Base-by-base conservation (phyloP, 441 rosid genomes). In the Eruca vesicaria region DNA sequence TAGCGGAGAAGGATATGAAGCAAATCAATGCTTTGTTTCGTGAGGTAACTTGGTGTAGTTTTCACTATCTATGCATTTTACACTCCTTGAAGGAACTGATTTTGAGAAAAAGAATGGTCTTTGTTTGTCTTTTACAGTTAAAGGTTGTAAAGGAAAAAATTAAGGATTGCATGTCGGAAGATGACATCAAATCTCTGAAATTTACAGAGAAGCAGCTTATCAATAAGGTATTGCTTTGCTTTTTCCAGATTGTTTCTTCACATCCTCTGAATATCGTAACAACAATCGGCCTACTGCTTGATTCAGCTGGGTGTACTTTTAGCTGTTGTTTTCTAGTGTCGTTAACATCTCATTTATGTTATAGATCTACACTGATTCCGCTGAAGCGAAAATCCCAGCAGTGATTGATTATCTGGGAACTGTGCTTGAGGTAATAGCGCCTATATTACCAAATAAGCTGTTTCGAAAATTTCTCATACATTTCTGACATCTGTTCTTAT, bases 321-420 rank as follows among this genome's bases (percentile, higher is more conserved):
- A 28, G 35, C 19, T 70, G 26, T 50, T 73, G 38, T 19, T 52
- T 53, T 45, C 52, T 71, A 63, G 48, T 52, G 36, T 68, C 48
- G 45, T 63, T 78, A 73, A 63, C 62, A 68, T 56, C 55, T 53
- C 45, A 9, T 64, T 43, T 75, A 61, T 63, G 76, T 68, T 77
- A 60, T 86, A 93, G 99, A 96, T 96, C 75, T 96, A 93, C 77
- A 93, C 87, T n/a, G 94, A 87, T 75, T 96, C 99, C 31, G 97
- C 94, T 62, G 90, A 88, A 83, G 98, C 97, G 83, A 95, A 93
- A 86, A 88, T 93, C 71, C 93, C 98, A 53, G 95, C 97, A 58
- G 97, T 95, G 66, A 73, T 93, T 64, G 98, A 90, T 68, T 93
- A 93, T 84, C 82, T 93, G 72, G 98, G 78, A 88, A 95, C 87